Conservation (phyloP, 352 stramenopile species). For the Globisporangium acanthophoron region DNA sequence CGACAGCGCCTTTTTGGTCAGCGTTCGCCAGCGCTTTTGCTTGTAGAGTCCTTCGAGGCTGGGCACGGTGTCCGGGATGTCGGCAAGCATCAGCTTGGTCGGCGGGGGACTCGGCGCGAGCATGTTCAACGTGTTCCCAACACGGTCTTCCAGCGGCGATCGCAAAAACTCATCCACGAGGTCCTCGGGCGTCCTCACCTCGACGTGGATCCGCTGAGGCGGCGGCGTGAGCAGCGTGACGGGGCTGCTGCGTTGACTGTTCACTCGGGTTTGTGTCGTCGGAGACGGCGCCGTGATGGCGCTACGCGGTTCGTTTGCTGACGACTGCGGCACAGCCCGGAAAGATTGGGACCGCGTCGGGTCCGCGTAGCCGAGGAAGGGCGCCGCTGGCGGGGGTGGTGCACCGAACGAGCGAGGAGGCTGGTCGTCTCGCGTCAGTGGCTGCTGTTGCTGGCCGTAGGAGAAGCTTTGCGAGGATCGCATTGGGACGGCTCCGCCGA, state of each 20-base stretch:
- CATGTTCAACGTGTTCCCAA: slow-evolving; percentile 14
- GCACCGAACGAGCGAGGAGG: slow-evolving; percentile 7
- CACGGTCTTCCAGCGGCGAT: slow-evolving; percentile 34
- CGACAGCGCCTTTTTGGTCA: slow-evolving; percentile 67
- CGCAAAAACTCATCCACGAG: slow-evolving; percentile 67
- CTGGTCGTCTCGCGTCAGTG: slow-evolving; percentile 5
- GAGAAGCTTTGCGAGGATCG: slow-evolving; percentile 45
- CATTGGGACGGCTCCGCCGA: not conserved
- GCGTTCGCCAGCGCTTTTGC: slow-evolving; percentile 65
- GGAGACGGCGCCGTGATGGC: slow-evolving; percentile 7
- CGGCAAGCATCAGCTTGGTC: slow-evolving; percentile 41
- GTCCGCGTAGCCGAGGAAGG: slow-evolving; percentile 63
- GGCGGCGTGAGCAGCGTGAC: slow-evolving; percentile 12
- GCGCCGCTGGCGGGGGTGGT: slow-evolving; percentile 50
- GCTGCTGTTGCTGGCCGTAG: slow-evolving; percentile 24
- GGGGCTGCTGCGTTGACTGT: slow-evolving; percentile 14
- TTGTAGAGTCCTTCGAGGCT: slow-evolving; percentile 52
- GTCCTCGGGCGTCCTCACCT: slow-evolving; percentile 33
- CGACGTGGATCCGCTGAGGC: slow-evolving; percentile 19
- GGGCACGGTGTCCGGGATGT: slow-evolving; percentile 54
- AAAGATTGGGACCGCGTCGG: slow-evolving; percentile 38
- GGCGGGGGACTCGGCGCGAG: slow-evolving; percentile 12
- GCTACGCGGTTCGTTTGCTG: slow-evolving; percentile 13
- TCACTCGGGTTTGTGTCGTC: slow-evolving; percentile 6
- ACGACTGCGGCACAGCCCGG: slow-evolving; percentile 9